Percentiles rank a stretch among this genome's conserved stretches.
phyloP scores from a whole-genome alignment of 2,329 filamentous ascomycete genomes.

The Pyrenophora seminiperda region DNA sequence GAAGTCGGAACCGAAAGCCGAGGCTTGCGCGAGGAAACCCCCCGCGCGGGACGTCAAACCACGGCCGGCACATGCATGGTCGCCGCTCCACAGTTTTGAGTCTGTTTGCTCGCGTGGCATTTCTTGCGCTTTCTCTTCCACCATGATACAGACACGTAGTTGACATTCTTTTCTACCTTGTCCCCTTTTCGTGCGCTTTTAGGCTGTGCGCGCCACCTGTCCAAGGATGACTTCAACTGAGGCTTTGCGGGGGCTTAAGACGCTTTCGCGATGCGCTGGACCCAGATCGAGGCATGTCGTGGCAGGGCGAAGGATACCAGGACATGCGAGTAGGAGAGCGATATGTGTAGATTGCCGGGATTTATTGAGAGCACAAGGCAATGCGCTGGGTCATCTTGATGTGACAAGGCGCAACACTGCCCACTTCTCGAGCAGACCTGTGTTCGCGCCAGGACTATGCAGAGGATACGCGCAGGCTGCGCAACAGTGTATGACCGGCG shows the following conservation, averaged over 20 bases:
- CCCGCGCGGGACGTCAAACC: constrained; percentile 24
- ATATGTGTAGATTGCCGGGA: constrained; percentile 39
- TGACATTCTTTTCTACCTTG: not conserved
- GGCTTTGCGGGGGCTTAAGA: constrained; percentile 34
- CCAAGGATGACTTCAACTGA: constrained; percentile 44
- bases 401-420: constrained; percentile 8
- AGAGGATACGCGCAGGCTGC: constrained; percentile 40
- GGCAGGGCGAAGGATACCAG: constrained; percentile 4
- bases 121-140: constrained; percentile 5
- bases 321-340: constrained; percentile 16
- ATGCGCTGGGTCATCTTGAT: constrained; percentile 8
- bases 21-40: constrained; percentile 28
- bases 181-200: not conserved
- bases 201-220: constrained; percentile 7
- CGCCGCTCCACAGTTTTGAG: constrained; percentile 6
- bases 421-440: constrained; percentile 7
- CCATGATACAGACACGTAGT: constrained; percentile 15
- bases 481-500: constrained; percentile 27
- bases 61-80: constrained; percentile 23
- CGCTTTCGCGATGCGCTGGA: constrained; percentile 33
- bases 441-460: constrained; percentile 14
- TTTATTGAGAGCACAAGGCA: constrained; percentile 15
- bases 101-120: constrained; percentile 5
- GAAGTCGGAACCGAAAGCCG: constrained; percentile 21
- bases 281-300: constrained; percentile 20